These are phyloP conservation scores for Rhodotorula graminis DNA, from an alignment of 768 basidiomycete species.

Conservation along the genomic window DNA sequence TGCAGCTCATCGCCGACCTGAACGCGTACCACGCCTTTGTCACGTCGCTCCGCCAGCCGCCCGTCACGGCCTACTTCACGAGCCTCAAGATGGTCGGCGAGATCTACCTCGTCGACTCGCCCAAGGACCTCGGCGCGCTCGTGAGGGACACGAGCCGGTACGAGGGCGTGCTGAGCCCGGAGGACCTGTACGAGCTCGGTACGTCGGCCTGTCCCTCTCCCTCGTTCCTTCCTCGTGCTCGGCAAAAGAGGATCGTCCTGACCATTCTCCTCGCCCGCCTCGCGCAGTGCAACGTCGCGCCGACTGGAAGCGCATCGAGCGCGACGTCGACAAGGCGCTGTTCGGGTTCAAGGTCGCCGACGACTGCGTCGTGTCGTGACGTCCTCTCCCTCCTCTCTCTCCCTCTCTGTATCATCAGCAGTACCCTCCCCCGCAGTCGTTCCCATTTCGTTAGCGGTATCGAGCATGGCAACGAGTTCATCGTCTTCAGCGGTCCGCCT, in stretches of 20 bases:
- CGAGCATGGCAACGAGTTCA: too few species aligned
- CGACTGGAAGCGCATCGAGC: slow-evolving; percentile 99
- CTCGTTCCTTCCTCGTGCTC: neutral
- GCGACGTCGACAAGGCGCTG: slow-evolving; percentile 60
- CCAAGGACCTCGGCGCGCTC: slow-evolving; percentile 92
- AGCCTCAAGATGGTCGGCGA: slow-evolving; percentile 96
- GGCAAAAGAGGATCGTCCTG: neutral
- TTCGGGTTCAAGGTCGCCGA: slow-evolving; percentile 30
- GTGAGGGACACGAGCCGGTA: slow-evolving; percentile 92
- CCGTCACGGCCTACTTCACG: slow-evolving; percentile 82
- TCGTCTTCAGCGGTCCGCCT: too few species aligned
- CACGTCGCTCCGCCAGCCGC: slow-evolving; percentile 72
- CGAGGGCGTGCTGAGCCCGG: slow-evolving; percentile 88
- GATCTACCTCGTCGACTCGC: slow-evolving; percentile 74
- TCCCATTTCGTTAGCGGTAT: too few species aligned
- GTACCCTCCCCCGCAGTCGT: too few species aligned
- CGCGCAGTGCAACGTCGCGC: slow-evolving; percentile 30
- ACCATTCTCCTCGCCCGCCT: neutral
- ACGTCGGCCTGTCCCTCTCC: slow-evolving; percentile 50
- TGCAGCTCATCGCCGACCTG: slow-evolving; percentile 91
- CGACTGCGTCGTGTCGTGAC: slow-evolving; percentile 23
- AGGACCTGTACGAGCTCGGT: slow-evolving; percentile 96
- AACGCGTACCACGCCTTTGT: slow-evolving; percentile 91
- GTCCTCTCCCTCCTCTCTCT: neutral
- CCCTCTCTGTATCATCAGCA: neutral